These are phyloP conservation scores for Hanseniaspora pseudoguilliermondii DNA, from an alignment of 805 yeast genomes.

Conservation along the genomic window DNA sequence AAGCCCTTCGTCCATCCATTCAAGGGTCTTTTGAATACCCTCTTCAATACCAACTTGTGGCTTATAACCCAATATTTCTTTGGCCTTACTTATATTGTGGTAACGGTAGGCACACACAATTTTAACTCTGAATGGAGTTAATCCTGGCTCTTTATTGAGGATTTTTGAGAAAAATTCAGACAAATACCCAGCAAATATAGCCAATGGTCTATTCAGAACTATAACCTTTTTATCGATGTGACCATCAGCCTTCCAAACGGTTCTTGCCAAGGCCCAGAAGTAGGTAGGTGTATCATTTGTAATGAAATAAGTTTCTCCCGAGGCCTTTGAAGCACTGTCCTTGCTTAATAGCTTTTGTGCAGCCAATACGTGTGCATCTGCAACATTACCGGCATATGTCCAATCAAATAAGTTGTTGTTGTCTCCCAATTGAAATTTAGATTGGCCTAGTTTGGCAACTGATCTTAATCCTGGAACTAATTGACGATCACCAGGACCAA, in stretches of 20 bases:
- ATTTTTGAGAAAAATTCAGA: conserved; percentile 63
- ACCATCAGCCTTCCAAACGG: conserved; percentile 96
- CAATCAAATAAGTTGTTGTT: conserved; percentile 89
- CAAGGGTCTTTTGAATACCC: conserved; percentile 67
- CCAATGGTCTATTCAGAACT: conserved; percentile 61
- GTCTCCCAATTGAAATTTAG: conserved; percentile 87
- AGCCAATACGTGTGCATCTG: conserved; percentile 90
- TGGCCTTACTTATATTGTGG: conserved; percentile 84
- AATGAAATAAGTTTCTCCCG: conserved; percentile 80
- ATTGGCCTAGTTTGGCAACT: conserved; percentile 73
- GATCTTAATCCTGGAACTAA: conserved; percentile 81
- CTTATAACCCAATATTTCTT: conserved; percentile 55
- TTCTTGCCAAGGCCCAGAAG: conserved; percentile 93
- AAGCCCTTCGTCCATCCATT: conserved; percentile 72
- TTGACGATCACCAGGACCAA: conserved; percentile 98
- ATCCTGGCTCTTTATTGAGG: conserved; percentile 75
- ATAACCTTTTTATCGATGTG: conserved; percentile 57
- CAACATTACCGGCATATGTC: conserved; percentile 97
- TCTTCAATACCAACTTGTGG: conserved; percentile 70
- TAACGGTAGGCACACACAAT: conserved; percentile 88
- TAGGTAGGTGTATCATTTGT: conserved; percentile 92
- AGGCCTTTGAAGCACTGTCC: conserved; percentile 34
- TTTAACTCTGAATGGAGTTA: conserved; percentile 88
- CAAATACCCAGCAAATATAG: conserved; percentile 66
- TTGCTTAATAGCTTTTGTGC: conserved; percentile 57